Evolutionary conservation across 176 grass and related monocot species (phyloP).

Genomic region (Aegilops sharonensis): DNA sequence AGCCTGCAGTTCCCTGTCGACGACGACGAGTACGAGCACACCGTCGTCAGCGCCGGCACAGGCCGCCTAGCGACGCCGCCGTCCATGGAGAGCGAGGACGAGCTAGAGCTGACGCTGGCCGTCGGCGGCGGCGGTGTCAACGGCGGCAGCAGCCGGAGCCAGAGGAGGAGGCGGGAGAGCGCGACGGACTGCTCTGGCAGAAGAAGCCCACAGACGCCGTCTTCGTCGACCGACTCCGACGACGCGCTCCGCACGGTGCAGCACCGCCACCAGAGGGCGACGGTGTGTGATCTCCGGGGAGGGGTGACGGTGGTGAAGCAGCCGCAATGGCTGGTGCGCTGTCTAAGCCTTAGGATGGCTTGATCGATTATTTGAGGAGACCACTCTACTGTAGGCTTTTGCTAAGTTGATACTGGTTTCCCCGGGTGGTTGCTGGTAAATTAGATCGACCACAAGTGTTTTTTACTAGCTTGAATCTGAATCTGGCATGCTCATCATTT

Average conservation of each 20-base stretch:
- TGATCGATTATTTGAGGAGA: not conserved
- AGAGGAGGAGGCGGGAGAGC: constrained; percentile 16
- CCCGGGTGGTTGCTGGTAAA: not conserved
- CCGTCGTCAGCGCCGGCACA: not conserved
- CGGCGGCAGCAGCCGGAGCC: not conserved
- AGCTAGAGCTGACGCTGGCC: constrained; percentile 61
- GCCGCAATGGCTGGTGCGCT: constrained; percentile 48
- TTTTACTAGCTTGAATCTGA: not conserved
- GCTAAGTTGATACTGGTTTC: not conserved
- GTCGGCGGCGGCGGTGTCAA: constrained; percentile 21
- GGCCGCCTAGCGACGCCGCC: not conserved
- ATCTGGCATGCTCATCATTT: constrained; percentile 6
- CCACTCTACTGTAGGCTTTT: not conserved
- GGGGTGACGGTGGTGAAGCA: constrained; percentile 12
- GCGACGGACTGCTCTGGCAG: constrained; percentile 33
- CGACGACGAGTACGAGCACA: constrained; percentile 40
- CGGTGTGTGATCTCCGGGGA: constrained; percentile 30
- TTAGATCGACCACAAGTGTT: not conserved
- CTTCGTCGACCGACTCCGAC: constrained; percentile 23
- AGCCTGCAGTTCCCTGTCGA: constrained; percentile 41
- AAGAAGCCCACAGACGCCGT: constrained; percentile 23
- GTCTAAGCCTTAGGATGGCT: constrained; percentile 53
- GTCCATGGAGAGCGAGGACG: not conserved
- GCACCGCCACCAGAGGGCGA: constrained; percentile 20
- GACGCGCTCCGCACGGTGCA: not conserved